Base-by-base conservation (phyloP, 106 monocot genomes). In the Triglochin maritima region DNA sequence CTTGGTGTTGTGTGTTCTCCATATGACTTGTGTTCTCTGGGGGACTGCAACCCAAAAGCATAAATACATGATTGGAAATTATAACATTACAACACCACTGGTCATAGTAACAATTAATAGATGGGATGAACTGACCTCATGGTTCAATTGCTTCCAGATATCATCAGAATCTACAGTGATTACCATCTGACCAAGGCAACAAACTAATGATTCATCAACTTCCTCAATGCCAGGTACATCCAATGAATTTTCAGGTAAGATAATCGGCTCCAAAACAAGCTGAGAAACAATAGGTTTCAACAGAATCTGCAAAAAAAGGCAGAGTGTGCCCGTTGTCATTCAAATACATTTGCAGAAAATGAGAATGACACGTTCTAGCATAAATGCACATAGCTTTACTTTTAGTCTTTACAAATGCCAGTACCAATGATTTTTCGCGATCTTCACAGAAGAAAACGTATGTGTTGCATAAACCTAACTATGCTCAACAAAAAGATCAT, bases 151-250 rank as follows among this genome's bases (percentile, higher is more conserved):
- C 71, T 98, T 92, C 92, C 91, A 92, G 47, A 92, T 71, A 62
- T 88, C 88, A 81, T 98, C 98, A 52, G 98, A 92, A 14, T 76
- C 83, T 44, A 79, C 80, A 47, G 98, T 79, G 29, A 89, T 79
- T 14, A 92, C 98, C 98, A 98, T 98, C 57, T 98, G 98, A 61
- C 98, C 98, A 42, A 98, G 79, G 70, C 98, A 98, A 56, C 80
- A 73, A 65, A 99, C 82, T 17, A 99, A 53, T 44, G 75, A 72
- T 77, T 92, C 86, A 70, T 99, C 82, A 62, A 92, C 84, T 63
- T 86, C 86, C 9, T 92, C 89, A 13, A 82, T 59, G 47, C 82
- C 66, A 42, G 88, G 86, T 29, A 79, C 51, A 66, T 77, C 80
- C 3, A 48, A 42, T 9, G 59, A 51, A 6, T 64, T 44, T 10